phyloP scores from a whole-genome alignment of 331 rosid species.

The Rhamnella rubrinervis region DNA sequence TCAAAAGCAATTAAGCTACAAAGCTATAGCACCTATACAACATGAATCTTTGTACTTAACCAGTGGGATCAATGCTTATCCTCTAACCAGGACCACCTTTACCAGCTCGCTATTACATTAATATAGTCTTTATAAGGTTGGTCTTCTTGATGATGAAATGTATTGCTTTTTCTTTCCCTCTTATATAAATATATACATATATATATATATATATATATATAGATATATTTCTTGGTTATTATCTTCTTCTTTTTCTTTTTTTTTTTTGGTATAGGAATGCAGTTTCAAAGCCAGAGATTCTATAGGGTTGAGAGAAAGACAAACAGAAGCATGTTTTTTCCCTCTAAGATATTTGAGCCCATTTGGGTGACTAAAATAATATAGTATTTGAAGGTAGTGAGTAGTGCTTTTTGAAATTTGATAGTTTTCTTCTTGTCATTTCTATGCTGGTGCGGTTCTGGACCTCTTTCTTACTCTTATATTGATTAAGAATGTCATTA shows the following conservation, averaged over 20 bases:
- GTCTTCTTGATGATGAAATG: constrained; percentile 65
- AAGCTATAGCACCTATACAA: constrained; percentile 21
- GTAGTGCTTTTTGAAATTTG: constrained; percentile 75
- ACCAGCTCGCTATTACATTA: constrained; percentile 21
- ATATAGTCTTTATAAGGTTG: constrained; percentile 25
- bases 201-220: no score
- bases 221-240: constrained; percentile 1
- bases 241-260: constrained; percentile 11
- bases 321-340: constrained; percentile 65
- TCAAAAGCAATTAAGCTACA: constrained; percentile 1
- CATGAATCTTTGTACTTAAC: constrained; percentile 17
- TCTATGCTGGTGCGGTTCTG: constrained; percentile 57
- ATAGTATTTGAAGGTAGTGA: constrained; percentile 29
- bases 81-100: constrained; percentile 27
- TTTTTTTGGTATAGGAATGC: constrained; percentile 15
- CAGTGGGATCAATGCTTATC: constrained; percentile 39
- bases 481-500: constrained; percentile 32
- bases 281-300: constrained; percentile 72
- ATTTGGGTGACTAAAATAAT: constrained; percentile 40
- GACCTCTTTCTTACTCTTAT: constrained; percentile 11
- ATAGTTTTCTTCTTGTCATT: constrained; percentile 76
- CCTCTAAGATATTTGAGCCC: constrained; percentile 56
- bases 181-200: no score
- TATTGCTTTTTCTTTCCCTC: constrained; percentile 12
- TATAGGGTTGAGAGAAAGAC: constrained; percentile 57